Percentiles rank a stretch among this genome's conserved stretches.
phyloP scores from a whole-genome alignment of 106 monocot genomes.

The Allium fistulosum region DNA sequence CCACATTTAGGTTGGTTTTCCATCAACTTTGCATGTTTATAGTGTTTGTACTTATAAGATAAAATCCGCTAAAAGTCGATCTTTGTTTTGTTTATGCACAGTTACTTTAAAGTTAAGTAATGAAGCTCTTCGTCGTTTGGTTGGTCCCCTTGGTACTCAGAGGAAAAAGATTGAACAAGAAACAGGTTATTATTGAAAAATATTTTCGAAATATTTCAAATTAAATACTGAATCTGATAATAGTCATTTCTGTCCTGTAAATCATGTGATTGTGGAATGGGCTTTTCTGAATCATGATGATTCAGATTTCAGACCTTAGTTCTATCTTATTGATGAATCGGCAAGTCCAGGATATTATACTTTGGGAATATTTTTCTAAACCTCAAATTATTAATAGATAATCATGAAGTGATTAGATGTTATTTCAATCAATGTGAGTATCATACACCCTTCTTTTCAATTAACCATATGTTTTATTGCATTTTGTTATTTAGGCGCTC shows the following conservation, averaged over 20 bases:
- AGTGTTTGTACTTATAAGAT: not conserved
- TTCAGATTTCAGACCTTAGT: too few relatives aligned
- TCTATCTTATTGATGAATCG: too few relatives aligned
- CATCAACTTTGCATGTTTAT: not conserved
- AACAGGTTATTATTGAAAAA: slow-evolving; percentile 46
- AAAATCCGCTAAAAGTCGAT: not conserved
- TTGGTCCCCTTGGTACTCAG: slow-evolving; percentile 37
- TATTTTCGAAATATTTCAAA: too few relatives aligned
- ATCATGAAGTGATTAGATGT: too few relatives aligned
- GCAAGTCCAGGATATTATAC: too few relatives aligned
- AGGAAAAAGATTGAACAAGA: slow-evolving; percentile 81
- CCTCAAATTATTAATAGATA: too few relatives aligned
- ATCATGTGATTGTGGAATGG: too few relatives aligned
- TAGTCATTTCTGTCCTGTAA: too few relatives aligned
- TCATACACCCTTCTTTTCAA: not conserved
- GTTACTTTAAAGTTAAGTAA: slow-evolving; percentile 57
- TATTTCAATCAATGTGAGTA: not conserved
- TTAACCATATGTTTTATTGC: not conserved
- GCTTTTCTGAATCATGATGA: too few relatives aligned
- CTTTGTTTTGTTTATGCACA: slow-evolving; percentile 10
- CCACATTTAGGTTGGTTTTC: slow-evolving; percentile 55
- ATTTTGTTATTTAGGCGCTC: slow-evolving; percentile 43
- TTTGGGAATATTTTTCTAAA: too few relatives aligned
- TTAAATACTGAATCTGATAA: too few relatives aligned
- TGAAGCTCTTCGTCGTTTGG: slow-evolving; percentile 62